Base-by-base conservation (phyloP, 495 filamentous ascomycete genomes). In the Schizothecium vesticola region DNA sequence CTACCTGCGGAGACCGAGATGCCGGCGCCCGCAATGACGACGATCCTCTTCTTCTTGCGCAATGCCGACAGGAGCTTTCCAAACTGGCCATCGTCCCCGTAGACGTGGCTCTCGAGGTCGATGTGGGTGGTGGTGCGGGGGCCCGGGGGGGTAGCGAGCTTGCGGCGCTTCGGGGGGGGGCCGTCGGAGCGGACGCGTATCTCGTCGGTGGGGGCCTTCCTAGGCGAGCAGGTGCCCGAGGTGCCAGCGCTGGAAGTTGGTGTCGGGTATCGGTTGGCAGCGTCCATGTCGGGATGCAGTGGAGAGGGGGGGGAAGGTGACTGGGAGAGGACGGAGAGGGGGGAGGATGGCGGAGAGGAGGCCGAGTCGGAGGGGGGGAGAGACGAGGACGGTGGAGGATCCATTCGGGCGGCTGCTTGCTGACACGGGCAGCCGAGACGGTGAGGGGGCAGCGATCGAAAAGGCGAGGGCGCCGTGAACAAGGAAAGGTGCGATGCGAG, bases 1-100 rank as follows among this genome's bases (percentile, higher is more conserved):
- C 93, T 95, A 65, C 95, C 95, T 70, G 95, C 96, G 59, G 93
- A 92, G 16, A 96, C 94, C 43, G 95, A 98, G 69, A 99, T 98
- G 63, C 95, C 95, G 33, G 95, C 95, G 61, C 95, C 95, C 31
- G 94, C 94, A 78, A 99, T 92, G 56, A 97, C 92, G 22, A 99
- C 92, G 72, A 99, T 97, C 80, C 97, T 97, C 78, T 90, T 90
- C 80, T 93, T 95, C 75, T 91, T 91, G 66, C 90, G 89, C 69
- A 99, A 79, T n/a, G 87, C 88, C 63, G 90, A 86, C 51, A 92
- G 78, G 16, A 99, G 82, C 62, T 87, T 83, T 63, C 89, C 85
- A 10, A 97, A 78, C 59, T 91, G 72, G 24, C 71, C 74, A 57
- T 83, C 76, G 19, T 80, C 77, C 43, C 79, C 78, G n/a, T 80